Percentiles rank a stretch among this genome's conserved stretches.
Evolutionary conservation across 2,329 filamentous ascomycete species (phyloP).

Genomic region (Colletotrichum viniferum): DNA sequence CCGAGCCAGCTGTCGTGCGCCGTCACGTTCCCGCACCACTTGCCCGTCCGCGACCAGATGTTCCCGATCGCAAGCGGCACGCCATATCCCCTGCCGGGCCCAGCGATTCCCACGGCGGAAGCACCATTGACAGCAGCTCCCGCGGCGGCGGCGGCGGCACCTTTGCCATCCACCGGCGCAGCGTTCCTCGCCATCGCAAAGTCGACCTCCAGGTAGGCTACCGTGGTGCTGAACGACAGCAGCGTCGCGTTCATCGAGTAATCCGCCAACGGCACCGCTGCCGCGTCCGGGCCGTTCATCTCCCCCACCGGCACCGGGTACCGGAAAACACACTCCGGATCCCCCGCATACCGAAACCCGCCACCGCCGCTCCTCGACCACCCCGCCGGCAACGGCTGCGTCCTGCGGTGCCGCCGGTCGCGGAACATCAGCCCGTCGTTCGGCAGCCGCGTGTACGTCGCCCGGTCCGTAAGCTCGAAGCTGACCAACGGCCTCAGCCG

Average conservation of each 20-base stretch:
- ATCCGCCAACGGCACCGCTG: background rate
- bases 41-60: constrained; percentile 39
- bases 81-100: constrained; percentile 3
- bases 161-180: constrained; percentile 36
- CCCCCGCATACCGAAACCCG: constrained; percentile 43
- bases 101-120: background rate
- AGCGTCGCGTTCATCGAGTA: constrained; percentile 22
- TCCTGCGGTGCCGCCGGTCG: constrained; percentile 37
- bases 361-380: constrained; percentile 41
- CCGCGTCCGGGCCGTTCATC: background rate
- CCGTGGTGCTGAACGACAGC: constrained; percentile 43
- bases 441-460: constrained; percentile 35
- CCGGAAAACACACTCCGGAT: constrained; percentile 41
- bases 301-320: constrained; percentile 41
- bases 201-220: constrained; percentile 45
- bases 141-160: background rate
- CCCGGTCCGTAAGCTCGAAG: constrained; percentile 45
- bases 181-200: constrained; percentile 29
- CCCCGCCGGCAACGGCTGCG: constrained; percentile 37
- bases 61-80: constrained; percentile 46
- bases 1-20: constrained; percentile 51
- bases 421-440: constrained; percentile 44
- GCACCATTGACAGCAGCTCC: background rate
- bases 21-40: constrained; percentile 46
- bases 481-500: constrained; percentile 40